Percentiles rank a stretch among this genome's conserved stretches.
Conservation (phyloP, 2,329 filamentous ascomycete species). For the Phoma herbarum region DNA sequence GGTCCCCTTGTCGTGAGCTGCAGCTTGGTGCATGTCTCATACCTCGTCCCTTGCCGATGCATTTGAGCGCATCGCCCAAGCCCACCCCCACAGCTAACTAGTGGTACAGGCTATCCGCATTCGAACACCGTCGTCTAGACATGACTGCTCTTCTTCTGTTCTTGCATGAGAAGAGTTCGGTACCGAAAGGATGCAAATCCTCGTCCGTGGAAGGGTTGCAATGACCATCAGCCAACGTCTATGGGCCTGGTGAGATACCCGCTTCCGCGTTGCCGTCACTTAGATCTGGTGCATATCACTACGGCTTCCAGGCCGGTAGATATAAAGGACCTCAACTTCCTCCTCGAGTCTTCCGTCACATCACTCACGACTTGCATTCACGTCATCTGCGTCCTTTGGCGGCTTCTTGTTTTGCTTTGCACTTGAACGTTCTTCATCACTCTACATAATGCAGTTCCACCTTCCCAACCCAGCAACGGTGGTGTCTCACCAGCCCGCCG, state of each 20-base stretch:
- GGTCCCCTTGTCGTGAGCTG: slow-evolving; percentile 21
- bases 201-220: slow-evolving; percentile 20
- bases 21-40: slow-evolving; percentile 23
- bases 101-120: slow-evolving; percentile 14
- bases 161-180: slow-evolving; percentile 17
- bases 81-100: slow-evolving; percentile 12
- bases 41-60: slow-evolving; percentile 26
- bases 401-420: slow-evolving; percentile 13
- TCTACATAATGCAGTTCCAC: slow-evolving; percentile 19
- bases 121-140: slow-evolving; percentile 14
- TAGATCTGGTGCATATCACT: slow-evolving; percentile 17
- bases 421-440: slow-evolving; percentile 1
- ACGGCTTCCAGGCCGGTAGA: slow-evolving; percentile 1
- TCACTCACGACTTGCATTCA: slow-evolving; percentile 6
- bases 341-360: slow-evolving; percentile 2
- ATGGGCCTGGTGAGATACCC: slow-evolving; percentile 17
- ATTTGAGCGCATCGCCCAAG: slow-evolving; percentile 19
- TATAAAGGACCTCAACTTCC: slow-evolving; percentile 19
- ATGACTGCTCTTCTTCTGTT: slow-evolving; percentile 16
- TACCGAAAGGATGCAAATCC: slow-evolving; percentile 22
- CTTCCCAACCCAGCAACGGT: slow-evolving; percentile 21
- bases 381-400: slow-evolving; percentile 16
- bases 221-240: slow-evolving; percentile 18
- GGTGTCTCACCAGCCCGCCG: slow-evolving; percentile 18
- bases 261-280: slow-evolving; percentile 26